These are phyloP conservation scores for Puccinellia tenuiflora DNA, from an alignment of 176 grass and related monocot genomes.

Conservation along the genomic window DNA sequence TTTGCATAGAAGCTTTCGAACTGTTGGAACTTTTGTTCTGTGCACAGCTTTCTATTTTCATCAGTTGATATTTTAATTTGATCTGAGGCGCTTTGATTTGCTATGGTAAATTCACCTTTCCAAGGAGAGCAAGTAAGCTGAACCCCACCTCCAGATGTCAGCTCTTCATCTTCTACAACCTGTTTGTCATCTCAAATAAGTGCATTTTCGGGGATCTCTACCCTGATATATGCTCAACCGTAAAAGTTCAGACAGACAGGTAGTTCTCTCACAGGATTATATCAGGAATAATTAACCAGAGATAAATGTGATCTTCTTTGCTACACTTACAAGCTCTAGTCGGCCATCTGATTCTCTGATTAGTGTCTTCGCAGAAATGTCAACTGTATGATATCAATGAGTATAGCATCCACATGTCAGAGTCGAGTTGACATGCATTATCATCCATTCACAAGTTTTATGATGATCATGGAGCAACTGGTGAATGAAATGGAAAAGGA, in stretches of 20 bases:
- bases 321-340: slow-evolving; percentile 49
- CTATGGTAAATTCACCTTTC: slow-evolving; percentile 64
- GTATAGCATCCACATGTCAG: slow-evolving; percentile 26
- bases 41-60: slow-evolving; percentile 42
- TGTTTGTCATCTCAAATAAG: slow-evolving; percentile 56
- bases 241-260: slow-evolving; percentile 37
- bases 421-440: neutral
- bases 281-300: slow-evolving; percentile 47
- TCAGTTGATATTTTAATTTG: slow-evolving; percentile 37
- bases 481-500: slow-evolving; percentile 7
- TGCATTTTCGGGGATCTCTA: slow-evolving; percentile 32
- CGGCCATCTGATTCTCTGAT: slow-evolving; percentile 44
- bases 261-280: slow-evolving; percentile 42
- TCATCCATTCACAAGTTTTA: neutral
- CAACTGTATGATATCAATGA: slow-evolving; percentile 58
- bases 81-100: slow-evolving; percentile 58
- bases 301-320: slow-evolving; percentile 43
- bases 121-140: slow-evolving; percentile 43
- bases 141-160: slow-evolving; percentile 48
- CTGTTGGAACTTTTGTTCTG: slow-evolving; percentile 54
- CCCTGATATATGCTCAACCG: slow-evolving; percentile 17
- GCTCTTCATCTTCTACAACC: slow-evolving; percentile 67
- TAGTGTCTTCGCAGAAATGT: slow-evolving; percentile 43
- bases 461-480: neutral
- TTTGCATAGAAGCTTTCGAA: slow-evolving; percentile 69